Evolutionary conservation across 805 yeast genomes (phyloP).

Genomic region (Hanseniaspora taiwanica): DNA sequence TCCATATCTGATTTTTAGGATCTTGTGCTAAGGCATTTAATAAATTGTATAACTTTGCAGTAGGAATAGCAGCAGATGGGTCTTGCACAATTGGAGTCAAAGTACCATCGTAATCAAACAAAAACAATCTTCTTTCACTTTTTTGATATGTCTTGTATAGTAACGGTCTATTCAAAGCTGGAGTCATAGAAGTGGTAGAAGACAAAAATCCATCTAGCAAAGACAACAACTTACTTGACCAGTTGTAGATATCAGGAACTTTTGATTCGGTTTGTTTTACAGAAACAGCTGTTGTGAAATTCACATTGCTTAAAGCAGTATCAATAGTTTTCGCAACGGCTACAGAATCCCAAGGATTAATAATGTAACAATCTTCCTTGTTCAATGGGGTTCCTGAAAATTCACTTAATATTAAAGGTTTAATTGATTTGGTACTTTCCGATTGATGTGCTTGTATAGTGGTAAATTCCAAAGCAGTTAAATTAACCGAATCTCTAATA

Average conservation of each 20-base stretch:
- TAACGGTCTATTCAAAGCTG: conserved; percentile 64
- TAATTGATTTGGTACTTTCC: conserved; percentile 25
- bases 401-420: conserved; percentile 77
- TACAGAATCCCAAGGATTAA: conserved; percentile 95
- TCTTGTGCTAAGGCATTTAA: conserved; percentile 53
- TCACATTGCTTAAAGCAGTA: conserved; percentile 43
- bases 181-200: conserved; percentile 43
- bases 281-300: conserved; percentile 27
- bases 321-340: conserved; percentile 81
- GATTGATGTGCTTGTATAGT: conserved; percentile 56
- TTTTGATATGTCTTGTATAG: conserved; percentile 44
- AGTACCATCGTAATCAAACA: conserved; percentile 97
- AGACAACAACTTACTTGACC: conserved; percentile 56
- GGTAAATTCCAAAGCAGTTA: conserved; percentile 86
- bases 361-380: conserved; percentile 58
- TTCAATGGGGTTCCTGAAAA: conserved; percentile 81
- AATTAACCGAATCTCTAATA: conserved; percentile 91
- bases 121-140: conserved; percentile 59
- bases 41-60: conserved; percentile 50
- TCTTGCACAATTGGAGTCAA: conserved; percentile 91
- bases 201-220: conserved; percentile 29
- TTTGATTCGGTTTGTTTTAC: conserved; percentile 37
- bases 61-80: conserved; percentile 97
- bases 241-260: conserved; percentile 66
- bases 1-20: conserved; percentile 81